Conservation (phyloP, 257 asterid genomes). For the Paraleonurus japonicus region DNA sequence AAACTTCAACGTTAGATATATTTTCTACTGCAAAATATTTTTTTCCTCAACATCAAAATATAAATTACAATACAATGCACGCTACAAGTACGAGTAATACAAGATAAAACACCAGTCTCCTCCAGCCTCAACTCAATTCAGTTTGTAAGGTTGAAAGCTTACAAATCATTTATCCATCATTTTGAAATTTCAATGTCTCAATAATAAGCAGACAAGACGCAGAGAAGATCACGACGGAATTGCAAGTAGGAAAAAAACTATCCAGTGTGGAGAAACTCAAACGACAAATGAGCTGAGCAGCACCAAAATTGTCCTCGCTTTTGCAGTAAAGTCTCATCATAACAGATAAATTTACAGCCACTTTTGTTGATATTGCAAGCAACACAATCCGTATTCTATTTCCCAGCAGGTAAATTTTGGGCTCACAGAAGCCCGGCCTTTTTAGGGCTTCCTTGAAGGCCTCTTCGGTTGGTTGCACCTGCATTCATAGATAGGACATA, state of each 20-base stretch:
- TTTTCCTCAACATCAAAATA: not conserved
- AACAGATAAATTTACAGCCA: slow-evolving; percentile 17
- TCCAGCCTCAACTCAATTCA: too few relatives aligned
- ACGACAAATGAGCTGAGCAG: not conserved
- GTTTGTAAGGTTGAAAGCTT: not conserved
- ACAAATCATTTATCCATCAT: not conserved
- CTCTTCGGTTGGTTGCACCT: slow-evolving; percentile 54
- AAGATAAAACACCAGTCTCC: not conserved
- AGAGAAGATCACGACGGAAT: not conserved
- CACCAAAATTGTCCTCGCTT: not conserved
- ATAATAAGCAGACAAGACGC: not conserved
- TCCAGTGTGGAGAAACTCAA: not conserved
- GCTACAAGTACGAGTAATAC: not conserved
- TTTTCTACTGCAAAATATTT: not conserved
- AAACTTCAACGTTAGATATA: not conserved
- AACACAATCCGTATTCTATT: not conserved
- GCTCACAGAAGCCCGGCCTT: slow-evolving; percentile 59
- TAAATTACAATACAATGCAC: not conserved
- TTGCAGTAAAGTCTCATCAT: not conserved
- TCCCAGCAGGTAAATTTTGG: not conserved
- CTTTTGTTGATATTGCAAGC: not conserved
- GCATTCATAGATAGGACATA: slow-evolving; percentile 11
- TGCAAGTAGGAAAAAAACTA: not conserved
- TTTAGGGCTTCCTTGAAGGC: slow-evolving; percentile 58
- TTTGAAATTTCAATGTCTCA: not conserved